Conservation (phyloP, 1,284 basidiomycete species). For the Somion occarium region DNA sequence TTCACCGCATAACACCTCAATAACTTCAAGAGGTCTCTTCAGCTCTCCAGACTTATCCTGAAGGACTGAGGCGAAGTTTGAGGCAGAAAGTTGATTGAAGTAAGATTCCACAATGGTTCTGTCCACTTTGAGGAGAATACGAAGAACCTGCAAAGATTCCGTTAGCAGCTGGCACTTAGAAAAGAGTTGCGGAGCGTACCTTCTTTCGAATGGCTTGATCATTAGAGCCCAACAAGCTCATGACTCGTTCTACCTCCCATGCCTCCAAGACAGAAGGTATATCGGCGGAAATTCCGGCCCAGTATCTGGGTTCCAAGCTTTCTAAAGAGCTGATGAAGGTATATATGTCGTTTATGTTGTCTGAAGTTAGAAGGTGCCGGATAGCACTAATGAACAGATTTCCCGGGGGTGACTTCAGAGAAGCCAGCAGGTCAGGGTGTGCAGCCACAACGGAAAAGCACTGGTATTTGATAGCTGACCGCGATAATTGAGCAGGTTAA, state of each 20-base stretch:
- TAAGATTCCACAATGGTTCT: constrained; percentile 49
- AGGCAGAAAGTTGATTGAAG: constrained; percentile 38
- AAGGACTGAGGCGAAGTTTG: constrained; percentile 31
- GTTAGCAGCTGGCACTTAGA: constrained; percentile 8
- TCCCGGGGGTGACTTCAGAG: constrained; percentile 18
- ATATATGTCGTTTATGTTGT: constrained; percentile 55
- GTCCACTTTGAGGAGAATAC: constrained; percentile 52
- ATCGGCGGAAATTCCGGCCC: constrained; percentile 57
- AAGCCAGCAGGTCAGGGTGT: constrained; percentile 26
- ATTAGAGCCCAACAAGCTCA: constrained; percentile 55
- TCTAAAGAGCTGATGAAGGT: constrained; percentile 60
- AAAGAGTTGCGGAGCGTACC: constrained; percentile 32
- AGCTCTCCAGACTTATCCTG: constrained; percentile 34
- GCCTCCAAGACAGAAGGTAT: constrained; percentile 51
- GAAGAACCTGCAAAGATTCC: constrained; percentile 44
- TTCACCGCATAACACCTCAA: constrained; percentile 41
- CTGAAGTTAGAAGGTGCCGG: constrained; percentile 50
- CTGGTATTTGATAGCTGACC: constrained; percentile 23
- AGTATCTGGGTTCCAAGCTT: constrained; percentile 49
- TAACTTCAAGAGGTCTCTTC: constrained; percentile 51
- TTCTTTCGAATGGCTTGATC: constrained; percentile 56
- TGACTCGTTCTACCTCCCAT: constrained; percentile 65
- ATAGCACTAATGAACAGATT: constrained; percentile 42
- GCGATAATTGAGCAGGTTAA: background rate
- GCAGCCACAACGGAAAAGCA: constrained; percentile 44